phyloP scores from a whole-genome alignment of 1,284 basidiomycete genomes.

The Boletus smithii region DNA sequence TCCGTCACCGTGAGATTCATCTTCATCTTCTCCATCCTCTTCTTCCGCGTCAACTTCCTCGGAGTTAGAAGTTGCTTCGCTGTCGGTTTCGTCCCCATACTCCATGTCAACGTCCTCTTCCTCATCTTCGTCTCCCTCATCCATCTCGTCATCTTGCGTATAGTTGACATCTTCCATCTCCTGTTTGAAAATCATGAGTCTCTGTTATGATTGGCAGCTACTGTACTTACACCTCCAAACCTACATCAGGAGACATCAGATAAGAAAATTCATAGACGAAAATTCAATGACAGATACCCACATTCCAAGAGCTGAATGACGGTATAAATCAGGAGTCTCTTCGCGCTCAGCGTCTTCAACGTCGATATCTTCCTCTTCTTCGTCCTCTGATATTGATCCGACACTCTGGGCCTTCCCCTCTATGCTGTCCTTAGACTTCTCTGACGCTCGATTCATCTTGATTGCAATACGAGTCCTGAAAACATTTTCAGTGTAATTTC shows the following conservation, averaged over 20 bases:
- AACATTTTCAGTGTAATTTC: slow-evolving; percentile 6
- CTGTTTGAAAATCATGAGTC: slow-evolving; percentile 37
- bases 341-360: slow-evolving; percentile 50
- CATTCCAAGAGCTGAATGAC: slow-evolving; percentile 97
- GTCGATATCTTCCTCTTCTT: slow-evolving; percentile 58
- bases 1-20: slow-evolving; percentile 60
- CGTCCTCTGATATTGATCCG: slow-evolving; percentile 60
- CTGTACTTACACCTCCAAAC: slow-evolving; percentile 72
- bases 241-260: slow-evolving; percentile 32
- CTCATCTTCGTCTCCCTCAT: slow-evolving; percentile 75
- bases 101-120: slow-evolving; percentile 88
- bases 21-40: slow-evolving; percentile 56
- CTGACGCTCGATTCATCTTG: slow-evolving; percentile 87
- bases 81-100: slow-evolving; percentile 76
- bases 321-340: slow-evolving; percentile 91
- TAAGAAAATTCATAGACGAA: background rate
- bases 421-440: slow-evolving; percentile 61
- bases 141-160: slow-evolving; percentile 73
- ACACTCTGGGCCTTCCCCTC: slow-evolving; percentile 54
- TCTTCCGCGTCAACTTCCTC: slow-evolving; percentile 64
- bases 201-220: background rate
- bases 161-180: slow-evolving; percentile 79
- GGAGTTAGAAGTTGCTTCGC: slow-evolving; percentile 71
- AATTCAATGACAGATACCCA: slow-evolving; percentile 39
- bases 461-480: slow-evolving; percentile 90